Conservation (phyloP, 208 protist species). For the Leishmania tropica region DNA sequence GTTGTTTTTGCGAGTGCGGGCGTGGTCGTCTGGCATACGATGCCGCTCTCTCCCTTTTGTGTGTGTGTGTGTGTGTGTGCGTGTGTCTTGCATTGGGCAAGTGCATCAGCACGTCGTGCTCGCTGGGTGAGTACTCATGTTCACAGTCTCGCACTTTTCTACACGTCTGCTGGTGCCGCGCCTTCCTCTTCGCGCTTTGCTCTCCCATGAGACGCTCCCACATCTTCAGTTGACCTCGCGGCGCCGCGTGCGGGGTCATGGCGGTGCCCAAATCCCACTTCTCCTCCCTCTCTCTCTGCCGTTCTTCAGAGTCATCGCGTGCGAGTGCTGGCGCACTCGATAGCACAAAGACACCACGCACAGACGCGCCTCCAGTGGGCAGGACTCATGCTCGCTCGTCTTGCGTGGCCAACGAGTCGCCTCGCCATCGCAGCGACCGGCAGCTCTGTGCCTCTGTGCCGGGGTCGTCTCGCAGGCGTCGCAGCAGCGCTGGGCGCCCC, state of each 20-base stretch:
- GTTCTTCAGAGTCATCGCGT: neutral
- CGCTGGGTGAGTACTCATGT: neutral
- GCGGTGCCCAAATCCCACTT: too few relatives aligned
- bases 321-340: neutral
- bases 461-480: neutral
- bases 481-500: neutral
- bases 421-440: neutral
- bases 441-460: neutral
- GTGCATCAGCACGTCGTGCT: neutral
- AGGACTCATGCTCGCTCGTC: conserved; percentile 3
- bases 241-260: neutral
- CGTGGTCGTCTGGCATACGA: neutral
- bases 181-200: neutral
- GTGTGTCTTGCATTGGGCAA: neutral
- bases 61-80: neutral
- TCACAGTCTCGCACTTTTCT: neutral
- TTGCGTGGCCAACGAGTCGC: neutral
- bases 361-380: neutral
- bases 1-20: neutral
- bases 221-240: neutral
- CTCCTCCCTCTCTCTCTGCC: neutral
- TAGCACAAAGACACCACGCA: neutral
- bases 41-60: neutral
- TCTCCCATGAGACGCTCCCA: neutral
- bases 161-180: neutral